Evolutionary conservation across 2,329 filamentous ascomycete species (phyloP).

Genomic region (Colletotrichum tabaci): DNA sequence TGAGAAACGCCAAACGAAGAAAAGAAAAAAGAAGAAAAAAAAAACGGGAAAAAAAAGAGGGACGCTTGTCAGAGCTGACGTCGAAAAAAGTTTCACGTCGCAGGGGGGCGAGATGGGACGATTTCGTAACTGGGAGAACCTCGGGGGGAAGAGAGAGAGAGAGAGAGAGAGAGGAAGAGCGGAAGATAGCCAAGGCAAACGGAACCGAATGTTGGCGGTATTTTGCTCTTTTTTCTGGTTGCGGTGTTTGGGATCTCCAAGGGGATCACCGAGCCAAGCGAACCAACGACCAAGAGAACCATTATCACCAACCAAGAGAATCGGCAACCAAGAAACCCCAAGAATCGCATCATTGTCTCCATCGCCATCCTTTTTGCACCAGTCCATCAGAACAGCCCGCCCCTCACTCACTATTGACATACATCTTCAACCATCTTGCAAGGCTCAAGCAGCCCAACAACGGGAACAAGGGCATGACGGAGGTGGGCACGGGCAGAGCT

Average conservation of each 20-base stretch:
- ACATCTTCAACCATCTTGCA: no score
- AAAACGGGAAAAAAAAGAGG: not conserved
- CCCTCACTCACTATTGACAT: not conserved
- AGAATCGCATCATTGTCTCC: not conserved
- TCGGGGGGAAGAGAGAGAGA: not conserved
- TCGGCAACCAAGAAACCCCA: not conserved
- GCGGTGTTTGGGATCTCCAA: conserved; percentile 34
- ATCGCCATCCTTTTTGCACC: not conserved
- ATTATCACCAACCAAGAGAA: not conserved
- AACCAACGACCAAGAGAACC: not conserved
- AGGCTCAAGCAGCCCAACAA: no score
- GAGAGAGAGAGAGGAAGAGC: not conserved
- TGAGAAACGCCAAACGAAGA: not conserved
- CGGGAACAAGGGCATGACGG: conserved; percentile 6
- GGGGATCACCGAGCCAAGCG: conserved; percentile 27
- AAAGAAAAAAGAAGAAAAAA: not conserved
- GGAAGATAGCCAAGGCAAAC: not conserved
- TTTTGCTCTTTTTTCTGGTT: not conserved
- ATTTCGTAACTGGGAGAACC: not conserved
- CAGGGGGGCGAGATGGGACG: conserved; percentile 14
- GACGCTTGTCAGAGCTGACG: conserved; percentile 22
- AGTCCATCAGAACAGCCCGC: not conserved
- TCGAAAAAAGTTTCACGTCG: conserved; percentile 17
- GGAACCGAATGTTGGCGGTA: not conserved
- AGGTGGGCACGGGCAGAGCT: conserved; percentile 32